phyloP scores from a whole-genome alignment of 2,329 filamentous ascomycete species.

The Drechslerella dactyloides region DNA sequence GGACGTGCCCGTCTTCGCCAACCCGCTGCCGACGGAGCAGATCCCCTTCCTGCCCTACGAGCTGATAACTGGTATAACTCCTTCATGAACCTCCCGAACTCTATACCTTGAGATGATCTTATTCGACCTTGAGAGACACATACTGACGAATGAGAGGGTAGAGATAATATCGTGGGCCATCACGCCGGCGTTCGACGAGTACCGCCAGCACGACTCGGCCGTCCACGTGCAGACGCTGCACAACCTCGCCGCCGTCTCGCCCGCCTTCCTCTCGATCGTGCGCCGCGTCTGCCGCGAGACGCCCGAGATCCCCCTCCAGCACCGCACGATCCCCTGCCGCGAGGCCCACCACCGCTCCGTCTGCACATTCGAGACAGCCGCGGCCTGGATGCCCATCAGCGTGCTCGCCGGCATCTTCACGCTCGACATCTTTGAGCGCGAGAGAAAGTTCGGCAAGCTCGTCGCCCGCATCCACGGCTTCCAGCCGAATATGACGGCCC shows the following conservation, averaged over 20 bases:
- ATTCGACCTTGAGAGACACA: too few relatives aligned
- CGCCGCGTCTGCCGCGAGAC: slow-evolving; percentile 34
- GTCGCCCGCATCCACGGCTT: slow-evolving; percentile 22
- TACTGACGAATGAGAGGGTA: too few relatives aligned
- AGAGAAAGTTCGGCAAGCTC: slow-evolving; percentile 14
- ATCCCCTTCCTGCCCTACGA: slow-evolving; percentile 35
- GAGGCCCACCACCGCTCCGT: slow-evolving; percentile 3
- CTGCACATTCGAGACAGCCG: slow-evolving; percentile 33
- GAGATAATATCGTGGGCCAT: slow-evolving; percentile 45
- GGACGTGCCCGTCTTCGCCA: slow-evolving; percentile 38
- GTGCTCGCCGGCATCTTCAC: slow-evolving; percentile 33
- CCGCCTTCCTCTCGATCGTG: slow-evolving; percentile 28
- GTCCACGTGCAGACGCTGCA: slow-evolving; percentile 38
- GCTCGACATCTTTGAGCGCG: slow-evolving; percentile 27
- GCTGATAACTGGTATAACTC: slow-evolving; percentile 23
- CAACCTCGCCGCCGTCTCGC: slow-evolving; percentile 19
- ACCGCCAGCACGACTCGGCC: slow-evolving; percentile 36
- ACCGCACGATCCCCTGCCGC: slow-evolving; percentile 16
- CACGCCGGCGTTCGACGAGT: slow-evolving; percentile 39
- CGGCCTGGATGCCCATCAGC: slow-evolving; percentile 42
- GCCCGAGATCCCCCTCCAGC: slow-evolving; percentile 11
- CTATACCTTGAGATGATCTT: too few relatives aligned
- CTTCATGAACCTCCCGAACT: too few relatives aligned
- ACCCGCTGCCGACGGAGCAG: slow-evolving; percentile 6
- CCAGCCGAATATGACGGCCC: slow-evolving; percentile 23